Percentiles rank a stretch among this genome's conserved stretches.
These are phyloP conservation scores for Hura crepitans DNA, from an alignment of 441 rosid species.

Conservation along the genomic window DNA sequence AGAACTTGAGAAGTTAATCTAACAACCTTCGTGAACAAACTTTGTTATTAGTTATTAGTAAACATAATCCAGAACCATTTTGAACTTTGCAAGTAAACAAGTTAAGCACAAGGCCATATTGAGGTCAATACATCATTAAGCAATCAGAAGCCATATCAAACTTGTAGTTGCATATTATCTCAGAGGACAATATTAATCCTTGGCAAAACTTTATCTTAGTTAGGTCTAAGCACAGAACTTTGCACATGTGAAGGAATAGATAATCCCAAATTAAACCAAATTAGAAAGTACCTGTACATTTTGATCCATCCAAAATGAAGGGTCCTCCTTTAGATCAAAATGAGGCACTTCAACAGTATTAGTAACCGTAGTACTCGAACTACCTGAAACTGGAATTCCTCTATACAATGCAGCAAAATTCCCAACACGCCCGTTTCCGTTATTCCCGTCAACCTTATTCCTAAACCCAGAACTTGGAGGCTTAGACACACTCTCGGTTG, in stretches of 20 bases:
- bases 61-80: neutral
- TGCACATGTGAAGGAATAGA: neutral
- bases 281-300: constrained; percentile 75
- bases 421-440: constrained; percentile 48
- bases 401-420: constrained; percentile 66
- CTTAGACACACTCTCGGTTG: constrained; percentile 83
- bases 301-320: constrained; percentile 99
- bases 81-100: neutral
- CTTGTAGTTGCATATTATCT: neutral
- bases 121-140: neutral
- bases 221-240: neutral
- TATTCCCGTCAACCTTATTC: constrained; percentile 53
- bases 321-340: constrained; percentile 88
- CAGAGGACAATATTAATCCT: neutral
- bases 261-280: neutral
- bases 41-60: neutral
- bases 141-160: neutral
- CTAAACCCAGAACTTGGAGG: constrained; percentile 60
- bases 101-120: too few species aligned
- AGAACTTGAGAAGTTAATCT: neutral
- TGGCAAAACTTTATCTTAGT: neutral
- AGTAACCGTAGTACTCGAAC: constrained; percentile 41
- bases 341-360: constrained; percentile 90
- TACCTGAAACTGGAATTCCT: constrained; percentile 63
- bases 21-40: neutral